Percentiles rank a stretch among this genome's conserved stretches.
These are phyloP conservation scores for Verticillium dahliae DNA, from an alignment of 2,329 filamentous ascomycete species.

Conservation along the genomic window DNA sequence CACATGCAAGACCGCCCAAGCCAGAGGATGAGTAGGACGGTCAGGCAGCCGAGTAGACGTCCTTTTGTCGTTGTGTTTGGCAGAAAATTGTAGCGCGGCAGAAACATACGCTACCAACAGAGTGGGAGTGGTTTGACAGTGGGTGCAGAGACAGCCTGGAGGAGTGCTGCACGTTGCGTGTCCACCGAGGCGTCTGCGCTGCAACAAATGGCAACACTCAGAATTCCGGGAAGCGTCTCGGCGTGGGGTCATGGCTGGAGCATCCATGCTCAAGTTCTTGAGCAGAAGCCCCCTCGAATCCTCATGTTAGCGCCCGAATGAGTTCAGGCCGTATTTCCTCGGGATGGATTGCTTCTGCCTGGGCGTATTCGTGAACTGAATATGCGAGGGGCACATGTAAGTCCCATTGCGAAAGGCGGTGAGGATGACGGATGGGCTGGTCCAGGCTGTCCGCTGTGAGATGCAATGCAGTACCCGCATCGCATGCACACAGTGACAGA, in stretches of 20 bases:
- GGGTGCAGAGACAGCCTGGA: background rate
- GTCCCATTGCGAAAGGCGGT: background rate
- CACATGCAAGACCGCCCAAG: background rate
- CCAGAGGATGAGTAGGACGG: background rate
- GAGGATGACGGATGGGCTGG: background rate
- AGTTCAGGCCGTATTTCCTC: background rate
- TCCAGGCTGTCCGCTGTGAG: background rate
- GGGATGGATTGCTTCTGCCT: background rate
- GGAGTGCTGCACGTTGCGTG: background rate
- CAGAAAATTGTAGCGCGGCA: background rate
- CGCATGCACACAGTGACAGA: background rate
- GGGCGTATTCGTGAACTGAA: background rate
- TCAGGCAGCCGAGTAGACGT: background rate
- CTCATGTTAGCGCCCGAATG: background rate
- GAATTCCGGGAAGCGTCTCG: background rate
- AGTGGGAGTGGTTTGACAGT: background rate
- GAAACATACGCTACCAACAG: background rate
- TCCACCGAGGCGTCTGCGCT: background rate
- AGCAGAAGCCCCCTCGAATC: background rate
- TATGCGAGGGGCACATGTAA: background rate
- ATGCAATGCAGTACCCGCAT: background rate
- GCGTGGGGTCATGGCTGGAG: background rate
- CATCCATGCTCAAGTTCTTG: background rate
- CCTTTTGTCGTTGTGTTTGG: background rate
- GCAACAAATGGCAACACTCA: background rate